These are phyloP conservation scores for Pichia cabralensis DNA, from an alignment of 805 yeast genomes.

Conservation along the genomic window DNA sequence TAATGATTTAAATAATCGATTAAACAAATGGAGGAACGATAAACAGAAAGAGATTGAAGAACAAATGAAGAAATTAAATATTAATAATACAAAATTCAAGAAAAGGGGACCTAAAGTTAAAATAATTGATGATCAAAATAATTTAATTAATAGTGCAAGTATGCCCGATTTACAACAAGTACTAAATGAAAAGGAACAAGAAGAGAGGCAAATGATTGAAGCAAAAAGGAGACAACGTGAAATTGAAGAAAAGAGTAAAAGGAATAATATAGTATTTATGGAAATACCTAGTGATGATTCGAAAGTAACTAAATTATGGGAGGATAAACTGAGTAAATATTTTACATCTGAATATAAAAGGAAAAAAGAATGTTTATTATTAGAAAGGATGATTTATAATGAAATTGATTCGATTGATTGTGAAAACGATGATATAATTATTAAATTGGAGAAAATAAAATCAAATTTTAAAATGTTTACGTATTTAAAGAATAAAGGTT, in stretches of 20 bases:
- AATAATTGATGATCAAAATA: conserved; percentile 5
- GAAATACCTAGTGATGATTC: conserved; percentile 14
- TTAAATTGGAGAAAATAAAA: conserved; percentile 8
- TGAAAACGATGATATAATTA: background rate
- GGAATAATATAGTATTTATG: conserved; percentile 13
- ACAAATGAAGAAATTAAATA: conserved; percentile 9
- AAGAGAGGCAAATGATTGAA: conserved; percentile 1
- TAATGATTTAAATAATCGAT: conserved; percentile 6
- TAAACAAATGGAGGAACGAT: conserved; percentile 9
- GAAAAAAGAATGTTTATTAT: background rate
- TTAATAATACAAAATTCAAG: background rate
- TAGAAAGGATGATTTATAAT: conserved; percentile 3
- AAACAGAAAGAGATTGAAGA: conserved; percentile 9
- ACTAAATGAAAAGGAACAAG: background rate
- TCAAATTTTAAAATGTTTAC: conserved; percentile 15
- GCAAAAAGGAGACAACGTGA: conserved; percentile 5
- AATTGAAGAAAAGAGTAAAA: conserved; percentile 3
- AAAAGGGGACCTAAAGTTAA: background rate
- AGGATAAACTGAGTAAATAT: no score
- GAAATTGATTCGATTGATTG: background rate
- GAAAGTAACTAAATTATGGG: background rate
- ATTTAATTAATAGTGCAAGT: conserved; percentile 6
- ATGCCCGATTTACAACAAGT: conserved; percentile 11
- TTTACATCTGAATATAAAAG: background rate
- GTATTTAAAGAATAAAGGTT: conserved; percentile 19